Evolutionary conservation across 2,329 filamentous ascomycete genomes (phyloP).

Genomic region (Lasiodiplodia sp.): DNA sequence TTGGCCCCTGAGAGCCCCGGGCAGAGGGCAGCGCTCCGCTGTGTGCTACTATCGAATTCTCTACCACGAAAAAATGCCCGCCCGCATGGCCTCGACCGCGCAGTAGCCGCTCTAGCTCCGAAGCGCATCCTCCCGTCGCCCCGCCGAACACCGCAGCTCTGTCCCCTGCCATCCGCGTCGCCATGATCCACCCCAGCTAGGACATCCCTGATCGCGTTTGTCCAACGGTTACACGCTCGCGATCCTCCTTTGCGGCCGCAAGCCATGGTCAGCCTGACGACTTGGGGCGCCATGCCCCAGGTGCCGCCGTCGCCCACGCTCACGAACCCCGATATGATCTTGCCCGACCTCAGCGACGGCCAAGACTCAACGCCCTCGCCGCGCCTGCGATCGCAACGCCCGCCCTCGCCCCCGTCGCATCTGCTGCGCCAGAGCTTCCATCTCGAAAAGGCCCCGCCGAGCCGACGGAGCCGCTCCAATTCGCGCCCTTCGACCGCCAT

Average conservation of each 20-base stretch:
- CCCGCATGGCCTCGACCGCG: constrained; percentile 1
- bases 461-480: constrained; percentile 36
- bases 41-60: constrained; percentile 25
- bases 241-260: neutral
- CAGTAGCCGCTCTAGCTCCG: constrained; percentile 14
- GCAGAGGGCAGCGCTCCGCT: constrained; percentile 14
- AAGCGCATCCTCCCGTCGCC: neutral
- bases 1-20: constrained; percentile 23
- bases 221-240: constrained; percentile 25
- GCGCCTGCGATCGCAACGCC: constrained; percentile 59
- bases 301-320: constrained; percentile 77
- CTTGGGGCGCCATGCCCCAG: constrained; percentile 28
- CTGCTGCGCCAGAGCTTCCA: constrained; percentile 41
- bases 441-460: constrained; percentile 39
- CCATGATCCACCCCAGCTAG: constrained; percentile 27
- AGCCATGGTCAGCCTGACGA: constrained; percentile 25
- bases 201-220: constrained; percentile 28
- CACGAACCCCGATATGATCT: constrained; percentile 93
- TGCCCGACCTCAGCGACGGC: constrained; percentile 64
- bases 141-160: neutral
- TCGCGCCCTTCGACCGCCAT: constrained; percentile 13
- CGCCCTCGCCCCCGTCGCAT: constrained; percentile 49
- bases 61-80: constrained; percentile 27
- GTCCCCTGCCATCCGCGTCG: constrained; percentile 6
- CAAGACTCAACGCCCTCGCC: constrained; percentile 51